Conservation (phyloP, 2,329 filamentous ascomycete genomes). For the Verticillium zaregamsianum region DNA sequence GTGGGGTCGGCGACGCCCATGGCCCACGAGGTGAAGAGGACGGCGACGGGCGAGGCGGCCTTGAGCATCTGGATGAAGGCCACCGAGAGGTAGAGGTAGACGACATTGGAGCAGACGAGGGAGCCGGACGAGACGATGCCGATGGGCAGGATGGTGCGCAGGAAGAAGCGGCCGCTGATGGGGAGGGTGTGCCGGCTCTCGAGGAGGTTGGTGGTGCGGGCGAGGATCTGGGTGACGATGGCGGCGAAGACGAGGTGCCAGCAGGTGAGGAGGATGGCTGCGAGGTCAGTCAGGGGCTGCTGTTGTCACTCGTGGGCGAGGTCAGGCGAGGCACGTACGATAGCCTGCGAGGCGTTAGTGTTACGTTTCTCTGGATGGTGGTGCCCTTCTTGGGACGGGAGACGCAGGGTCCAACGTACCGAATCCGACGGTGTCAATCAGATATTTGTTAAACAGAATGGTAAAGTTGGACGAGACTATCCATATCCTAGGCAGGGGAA, state of each 20-base stretch:
- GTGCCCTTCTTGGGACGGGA: background rate
- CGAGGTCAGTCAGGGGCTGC: background rate
- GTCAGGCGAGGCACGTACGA: constrained; percentile 6
- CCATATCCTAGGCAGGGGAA: background rate
- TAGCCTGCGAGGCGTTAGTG: background rate
- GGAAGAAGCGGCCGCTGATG: constrained; percentile 91
- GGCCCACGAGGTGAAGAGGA: constrained; percentile 82
- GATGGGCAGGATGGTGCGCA: constrained; percentile 90
- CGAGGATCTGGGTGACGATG: constrained; percentile 87
- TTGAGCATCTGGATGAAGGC: constrained; percentile 99
- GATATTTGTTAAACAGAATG: constrained; percentile 97
- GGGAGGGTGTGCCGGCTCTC: constrained; percentile 93
- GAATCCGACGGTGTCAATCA: constrained; percentile 80
- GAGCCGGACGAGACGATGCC: constrained; percentile 92
- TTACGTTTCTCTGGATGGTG: background rate
- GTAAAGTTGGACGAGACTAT: background rate
- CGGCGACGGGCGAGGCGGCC: constrained; percentile 84
- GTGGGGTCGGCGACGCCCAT: constrained; percentile 81
- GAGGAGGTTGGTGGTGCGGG: constrained; percentile 80
- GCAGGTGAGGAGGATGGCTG: constrained; percentile 76
- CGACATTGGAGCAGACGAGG: constrained; percentile 92
- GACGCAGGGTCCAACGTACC: constrained; percentile 26
- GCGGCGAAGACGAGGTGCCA: constrained; percentile 94
- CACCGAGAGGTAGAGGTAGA: constrained; percentile 90
- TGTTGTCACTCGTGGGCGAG: background rate